Percentiles rank a stretch among this genome's conserved stretches.
These are phyloP conservation scores for Hebeloma cylindrosporum DNA, from an alignment of 768 basidiomycete species.

Conservation along the genomic window DNA sequence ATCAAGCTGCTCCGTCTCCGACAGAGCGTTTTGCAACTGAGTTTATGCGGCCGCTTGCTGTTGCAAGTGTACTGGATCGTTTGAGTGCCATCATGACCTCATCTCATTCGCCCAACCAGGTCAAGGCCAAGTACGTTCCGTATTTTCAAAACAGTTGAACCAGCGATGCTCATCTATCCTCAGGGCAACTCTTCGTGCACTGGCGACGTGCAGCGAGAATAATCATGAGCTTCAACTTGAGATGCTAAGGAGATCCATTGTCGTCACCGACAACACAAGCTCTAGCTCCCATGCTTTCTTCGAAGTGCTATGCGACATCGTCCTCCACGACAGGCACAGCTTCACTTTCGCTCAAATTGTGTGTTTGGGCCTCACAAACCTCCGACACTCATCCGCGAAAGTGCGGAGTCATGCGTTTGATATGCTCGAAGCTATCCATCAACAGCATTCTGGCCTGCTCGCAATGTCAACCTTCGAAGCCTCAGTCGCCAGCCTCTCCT, in stretches of 20 bases:
- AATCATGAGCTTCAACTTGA: conserved; percentile 62
- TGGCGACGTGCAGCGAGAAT: conserved; percentile 58
- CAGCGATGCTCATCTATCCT: conserved; percentile 9
- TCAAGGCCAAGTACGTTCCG: conserved; percentile 62
- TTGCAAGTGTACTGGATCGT: conserved; percentile 57
- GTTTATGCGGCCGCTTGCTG: conserved; percentile 52
- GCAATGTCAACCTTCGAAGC: conserved; percentile 75
- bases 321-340: conserved; percentile 56
- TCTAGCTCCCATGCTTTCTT: conserved; percentile 71
- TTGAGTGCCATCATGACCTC: conserved; percentile 70
- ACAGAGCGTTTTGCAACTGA: conserved; percentile 56
- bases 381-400: conserved; percentile 65
- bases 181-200: conserved; percentile 75
- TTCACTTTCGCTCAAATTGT: conserved; percentile 75
- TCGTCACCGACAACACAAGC: conserved; percentile 50
- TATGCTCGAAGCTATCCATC: conserved; percentile 71
- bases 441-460: conserved; percentile 63
- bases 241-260: conserved; percentile 67
- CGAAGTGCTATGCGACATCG: conserved; percentile 71
- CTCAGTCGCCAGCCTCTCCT: conserved; percentile 65
- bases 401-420: conserved; percentile 78
- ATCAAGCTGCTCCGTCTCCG: conserved; percentile 59
- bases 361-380: conserved; percentile 80
- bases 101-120: conserved; percentile 46
- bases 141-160: not conserved